Conservation (phyloP, 2,329 filamentous ascomycete genomes). For the Fusarium coicis region DNA sequence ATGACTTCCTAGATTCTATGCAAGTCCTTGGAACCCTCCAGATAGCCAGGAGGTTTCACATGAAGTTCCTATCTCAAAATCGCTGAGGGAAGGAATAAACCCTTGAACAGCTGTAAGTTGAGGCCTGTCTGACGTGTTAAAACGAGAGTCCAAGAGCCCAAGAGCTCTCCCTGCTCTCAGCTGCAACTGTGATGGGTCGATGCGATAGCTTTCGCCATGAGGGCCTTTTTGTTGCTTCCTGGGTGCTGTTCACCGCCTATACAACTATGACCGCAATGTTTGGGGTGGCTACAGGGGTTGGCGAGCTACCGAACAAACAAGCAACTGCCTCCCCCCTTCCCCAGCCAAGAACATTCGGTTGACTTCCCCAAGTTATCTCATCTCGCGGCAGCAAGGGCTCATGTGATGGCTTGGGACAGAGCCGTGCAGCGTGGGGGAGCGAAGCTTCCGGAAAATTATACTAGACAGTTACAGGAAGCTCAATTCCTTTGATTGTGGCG, state of each 20-base stretch:
- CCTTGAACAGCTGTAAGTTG: conserved; percentile 12
- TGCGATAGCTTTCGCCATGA: conserved; percentile 22
- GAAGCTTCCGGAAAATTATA: conserved; percentile 14
- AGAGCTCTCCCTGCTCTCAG: conserved; percentile 24
- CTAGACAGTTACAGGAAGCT: conserved; percentile 16
- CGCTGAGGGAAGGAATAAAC: background rate
- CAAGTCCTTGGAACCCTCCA: conserved; percentile 11
- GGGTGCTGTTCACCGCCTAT: conserved; percentile 41
- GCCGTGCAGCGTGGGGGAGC: conserved; percentile 31
- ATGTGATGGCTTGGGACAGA: conserved; percentile 40
- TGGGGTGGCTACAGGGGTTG: conserved; percentile 35
- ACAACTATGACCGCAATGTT: conserved; percentile 21
- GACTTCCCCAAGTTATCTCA: conserved; percentile 32
- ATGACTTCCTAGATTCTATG: background rate
- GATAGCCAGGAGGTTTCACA: conserved; percentile 15
- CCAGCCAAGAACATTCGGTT: conserved; percentile 7
- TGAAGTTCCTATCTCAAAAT: conserved; percentile 12
- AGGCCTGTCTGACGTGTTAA: conserved; percentile 28
- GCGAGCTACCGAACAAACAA: conserved; percentile 30
- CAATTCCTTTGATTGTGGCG: conserved; percentile 15
- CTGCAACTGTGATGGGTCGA: conserved; percentile 33
- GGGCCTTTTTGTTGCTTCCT: conserved; percentile 32
- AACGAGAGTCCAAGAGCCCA: conserved; percentile 30
- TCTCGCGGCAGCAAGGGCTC: conserved; percentile 40
- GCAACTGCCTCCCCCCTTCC: conserved; percentile 9